Evolutionary conservation across 2,329 filamentous ascomycete species (phyloP).

Genomic region (Coniochaeta prunicola): DNA sequence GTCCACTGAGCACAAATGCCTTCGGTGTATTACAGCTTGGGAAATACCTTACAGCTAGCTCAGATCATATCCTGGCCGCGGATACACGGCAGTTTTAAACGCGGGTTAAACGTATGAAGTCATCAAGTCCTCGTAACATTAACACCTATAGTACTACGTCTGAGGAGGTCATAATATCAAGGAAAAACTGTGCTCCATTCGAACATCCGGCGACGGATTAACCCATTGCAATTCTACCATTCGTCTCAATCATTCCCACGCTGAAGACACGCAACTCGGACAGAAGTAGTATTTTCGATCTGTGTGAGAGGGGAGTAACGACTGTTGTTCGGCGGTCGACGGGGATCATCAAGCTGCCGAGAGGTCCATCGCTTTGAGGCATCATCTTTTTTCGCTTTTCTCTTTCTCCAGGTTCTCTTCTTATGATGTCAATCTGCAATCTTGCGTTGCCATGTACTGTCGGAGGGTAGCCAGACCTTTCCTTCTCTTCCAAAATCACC

Average conservation of each 20-base stretch:
- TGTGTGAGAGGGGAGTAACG: background rate
- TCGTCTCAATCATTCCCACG: background rate
- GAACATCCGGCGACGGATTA: conserved; percentile 1
- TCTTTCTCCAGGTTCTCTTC: background rate
- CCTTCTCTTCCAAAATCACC: background rate
- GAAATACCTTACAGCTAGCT: background rate
- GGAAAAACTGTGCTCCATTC: background rate
- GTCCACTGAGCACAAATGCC: no score
- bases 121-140: background rate
- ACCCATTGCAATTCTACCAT: background rate
- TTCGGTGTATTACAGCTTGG: no score
- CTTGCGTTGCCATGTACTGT: background rate
- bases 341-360: background rate
- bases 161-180: background rate
- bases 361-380: background rate
- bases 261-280: background rate
- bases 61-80: background rate
- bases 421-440: conserved; percentile 2
- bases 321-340: background rate
- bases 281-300: background rate
- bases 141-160: background rate
- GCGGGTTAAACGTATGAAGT: background rate
- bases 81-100: background rate
- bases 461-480: background rate
- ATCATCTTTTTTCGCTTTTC: background rate